Conservation (phyloP, 2,329 filamentous ascomycete species). For the Claviceps sp. region DNA sequence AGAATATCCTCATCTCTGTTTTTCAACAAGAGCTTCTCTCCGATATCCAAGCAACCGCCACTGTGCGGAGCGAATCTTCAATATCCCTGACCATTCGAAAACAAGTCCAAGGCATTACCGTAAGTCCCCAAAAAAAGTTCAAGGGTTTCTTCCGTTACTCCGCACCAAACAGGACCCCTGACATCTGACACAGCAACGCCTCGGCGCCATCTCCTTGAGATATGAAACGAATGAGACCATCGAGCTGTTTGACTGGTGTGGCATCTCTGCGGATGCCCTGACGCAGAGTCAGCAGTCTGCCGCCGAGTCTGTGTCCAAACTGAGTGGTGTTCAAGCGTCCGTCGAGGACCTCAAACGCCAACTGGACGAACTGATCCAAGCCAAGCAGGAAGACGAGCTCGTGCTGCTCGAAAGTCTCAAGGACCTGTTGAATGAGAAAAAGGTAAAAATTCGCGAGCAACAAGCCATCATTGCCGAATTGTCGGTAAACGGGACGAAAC, state of each 20-base stretch:
- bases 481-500: constrained; percentile 17
- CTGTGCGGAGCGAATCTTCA: constrained; percentile 36
- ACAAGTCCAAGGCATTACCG: constrained; percentile 54
- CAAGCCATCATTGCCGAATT: constrained; percentile 43
- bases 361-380: constrained; percentile 50
- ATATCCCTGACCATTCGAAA: constrained; percentile 52
- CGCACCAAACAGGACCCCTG: background rate
- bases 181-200: constrained; percentile 40
- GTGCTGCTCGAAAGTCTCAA: constrained; percentile 57
- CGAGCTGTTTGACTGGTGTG: constrained; percentile 59
- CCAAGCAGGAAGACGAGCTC: constrained; percentile 54
- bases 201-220: constrained; percentile 50
- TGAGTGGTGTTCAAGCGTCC: constrained; percentile 36
- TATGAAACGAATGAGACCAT: constrained; percentile 45
- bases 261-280: constrained; percentile 38
- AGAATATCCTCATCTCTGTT: constrained; percentile 41
- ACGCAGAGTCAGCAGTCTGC: constrained; percentile 30
- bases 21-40: constrained; percentile 38
- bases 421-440: constrained; percentile 63
- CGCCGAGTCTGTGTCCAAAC: constrained; percentile 26
- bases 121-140: constrained; percentile 20
- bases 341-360: constrained; percentile 47
- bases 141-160: background rate
- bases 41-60: constrained; percentile 46
- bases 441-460: constrained; percentile 64